Conservation (phyloP, 345 rosid genomes). For the rapeseed (Brassica napus) region DNA sequence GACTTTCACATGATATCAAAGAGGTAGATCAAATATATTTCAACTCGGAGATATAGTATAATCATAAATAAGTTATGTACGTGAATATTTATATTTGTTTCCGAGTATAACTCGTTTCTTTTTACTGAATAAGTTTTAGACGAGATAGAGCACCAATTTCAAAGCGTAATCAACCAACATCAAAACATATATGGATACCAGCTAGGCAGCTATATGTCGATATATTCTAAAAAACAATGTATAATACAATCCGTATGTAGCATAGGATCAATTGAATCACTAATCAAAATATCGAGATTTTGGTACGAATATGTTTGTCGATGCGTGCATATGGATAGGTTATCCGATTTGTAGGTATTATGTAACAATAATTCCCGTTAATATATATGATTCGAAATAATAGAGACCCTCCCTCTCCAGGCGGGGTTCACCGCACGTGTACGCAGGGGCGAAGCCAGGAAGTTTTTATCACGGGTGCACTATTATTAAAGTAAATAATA, state of each 20-base stretch:
- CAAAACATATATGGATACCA: neutral
- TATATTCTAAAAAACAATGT: neutral
- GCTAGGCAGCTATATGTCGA: no score
- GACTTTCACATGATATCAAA: no score
- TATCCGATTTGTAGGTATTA: neutral
- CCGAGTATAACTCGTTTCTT: neutral
- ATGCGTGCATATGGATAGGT: neutral
- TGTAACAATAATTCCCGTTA: neutral
- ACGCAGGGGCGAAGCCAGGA: no score
- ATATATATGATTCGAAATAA: neutral
- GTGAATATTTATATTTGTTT: neutral
- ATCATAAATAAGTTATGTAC: neutral
- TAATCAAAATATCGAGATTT: constrained; percentile 11
- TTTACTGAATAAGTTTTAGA: neutral
- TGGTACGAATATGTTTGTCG: constrained; percentile 24
- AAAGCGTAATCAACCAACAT: neutral
- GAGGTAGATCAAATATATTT: neutral
- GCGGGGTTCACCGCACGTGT: constrained; percentile 38
- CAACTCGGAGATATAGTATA: neutral
- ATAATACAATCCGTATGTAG: neutral
- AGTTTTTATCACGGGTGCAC: no score
- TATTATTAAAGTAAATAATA: no score
- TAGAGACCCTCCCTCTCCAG: constrained; percentile 3
- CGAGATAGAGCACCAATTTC: neutral
- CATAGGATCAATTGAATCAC: neutral